Evolutionary conservation across 192 early-diverging fungal species (phyloP), one percentile per base, ranked within the genome.

Genomic region (Kappamyces sp.): DNA sequence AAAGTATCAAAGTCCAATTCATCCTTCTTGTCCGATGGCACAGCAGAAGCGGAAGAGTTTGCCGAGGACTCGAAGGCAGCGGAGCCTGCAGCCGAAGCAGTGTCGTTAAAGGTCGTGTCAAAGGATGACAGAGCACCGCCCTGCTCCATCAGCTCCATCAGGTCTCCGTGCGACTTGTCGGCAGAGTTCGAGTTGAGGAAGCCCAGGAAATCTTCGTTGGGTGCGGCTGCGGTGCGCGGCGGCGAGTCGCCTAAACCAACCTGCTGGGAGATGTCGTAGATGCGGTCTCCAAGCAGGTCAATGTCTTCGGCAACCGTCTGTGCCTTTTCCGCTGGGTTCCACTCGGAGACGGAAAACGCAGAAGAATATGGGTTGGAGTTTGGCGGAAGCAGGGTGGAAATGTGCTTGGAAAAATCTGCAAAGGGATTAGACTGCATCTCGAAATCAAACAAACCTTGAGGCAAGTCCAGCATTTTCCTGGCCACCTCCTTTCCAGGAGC

Each of bases 271-370:
- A 69, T 57, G 39, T 39, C 49, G 36, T 65, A 49, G 12, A 69
- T 49, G 33, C 68, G 75, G 47, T 70, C 65, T 50, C 73, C 65
- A 1, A 77, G 57, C 32, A 71, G 42, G 35, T 77, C 71, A 47
- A 77, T 73, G 41, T 73, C 60, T 14, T 73, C 68, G 30, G 62
- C 62, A n/a, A 77, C 69, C 14, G 48, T 34, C 35, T 60, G 32
- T 6, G 73, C 62, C 30, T 48, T 42, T 29, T 48, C 15, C 14
- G 45, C 29, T 6, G 57, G 42, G 38, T 65, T 49, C 9, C 8
- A 49, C n/a, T 53, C 41, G 15, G 41, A 12, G 43, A 9, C 15
- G n/a, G 43, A 45, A n/a, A 11, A 45, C 9, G 43, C 43, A 11
- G 9, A 11, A 45, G 9, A 45, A n/a, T 9, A 45, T 45, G 43